These are phyloP conservation scores for Pleurotus pulmonarius DNA, from an alignment of 768 basidiomycete genomes.

Conservation along the genomic window DNA sequence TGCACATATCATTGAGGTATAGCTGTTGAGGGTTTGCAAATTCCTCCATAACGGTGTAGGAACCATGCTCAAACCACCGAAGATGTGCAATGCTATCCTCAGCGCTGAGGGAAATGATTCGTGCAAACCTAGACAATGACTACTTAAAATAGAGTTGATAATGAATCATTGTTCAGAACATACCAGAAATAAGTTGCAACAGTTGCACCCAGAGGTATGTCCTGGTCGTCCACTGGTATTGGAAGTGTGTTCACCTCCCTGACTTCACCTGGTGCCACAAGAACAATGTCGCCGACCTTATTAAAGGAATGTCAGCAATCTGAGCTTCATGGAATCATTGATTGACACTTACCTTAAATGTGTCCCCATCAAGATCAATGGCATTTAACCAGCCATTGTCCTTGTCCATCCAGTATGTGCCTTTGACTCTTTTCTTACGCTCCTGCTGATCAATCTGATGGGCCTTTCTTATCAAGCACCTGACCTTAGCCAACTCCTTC, in stretches of 20 bases:
- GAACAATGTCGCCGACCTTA: conserved; percentile 61
- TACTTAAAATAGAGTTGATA: background rate
- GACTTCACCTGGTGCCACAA: conserved; percentile 38
- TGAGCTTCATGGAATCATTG: background rate
- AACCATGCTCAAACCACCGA: conserved; percentile 74
- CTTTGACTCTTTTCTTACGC: too few relatives aligned
- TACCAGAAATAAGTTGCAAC: conserved; percentile 68
- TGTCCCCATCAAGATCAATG: conserved; percentile 37
- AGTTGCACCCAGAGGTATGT: conserved; percentile 34
- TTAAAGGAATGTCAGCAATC: conserved; percentile 3
- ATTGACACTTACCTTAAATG: conserved; percentile 36
- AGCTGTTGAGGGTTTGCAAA: conserved; percentile 62
- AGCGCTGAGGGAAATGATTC: conserved; percentile 50
- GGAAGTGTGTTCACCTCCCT: conserved; percentile 20
- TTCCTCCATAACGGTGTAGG: conserved; percentile 54
- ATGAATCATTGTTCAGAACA: background rate
- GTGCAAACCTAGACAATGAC: conserved; percentile 54
- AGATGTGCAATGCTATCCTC: conserved; percentile 48
- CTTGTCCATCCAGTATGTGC: too few relatives aligned
- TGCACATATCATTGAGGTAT: conserved; percentile 57
- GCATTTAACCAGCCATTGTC: conserved; percentile 9
- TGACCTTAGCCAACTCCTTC: conserved; percentile 20
- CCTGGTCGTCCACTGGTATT: conserved; percentile 26
- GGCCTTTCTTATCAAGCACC: conserved; percentile 22
- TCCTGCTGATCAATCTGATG: background rate